Evolutionary conservation across 257 asterid species (phyloP).

Genomic region (Solanum habrochaites): DNA sequence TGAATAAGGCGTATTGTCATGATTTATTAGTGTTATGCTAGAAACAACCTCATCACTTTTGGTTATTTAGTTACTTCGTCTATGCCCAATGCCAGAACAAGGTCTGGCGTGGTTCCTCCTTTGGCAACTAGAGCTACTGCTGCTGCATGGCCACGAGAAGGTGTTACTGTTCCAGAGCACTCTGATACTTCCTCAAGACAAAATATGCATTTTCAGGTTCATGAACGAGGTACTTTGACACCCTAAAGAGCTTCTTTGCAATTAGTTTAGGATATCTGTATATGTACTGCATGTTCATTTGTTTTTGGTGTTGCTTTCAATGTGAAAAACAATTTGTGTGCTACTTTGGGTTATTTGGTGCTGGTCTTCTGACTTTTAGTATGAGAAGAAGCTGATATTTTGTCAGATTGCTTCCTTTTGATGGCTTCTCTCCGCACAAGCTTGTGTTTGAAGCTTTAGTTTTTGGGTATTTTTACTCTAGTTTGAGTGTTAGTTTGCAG

Average conservation of each 20-base stretch:
- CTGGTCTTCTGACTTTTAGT: background rate
- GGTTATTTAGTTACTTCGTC: background rate
- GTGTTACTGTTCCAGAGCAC: constrained; percentile 22
- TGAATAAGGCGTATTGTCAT: background rate
- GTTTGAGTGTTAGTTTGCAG: background rate
- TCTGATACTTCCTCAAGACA: constrained; percentile 14
- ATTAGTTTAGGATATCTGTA: background rate
- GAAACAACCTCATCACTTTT: background rate
- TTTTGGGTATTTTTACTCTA: background rate
- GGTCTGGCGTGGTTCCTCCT: constrained; percentile 47
- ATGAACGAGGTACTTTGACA: constrained; percentile 29
- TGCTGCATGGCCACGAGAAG: constrained; percentile 77
- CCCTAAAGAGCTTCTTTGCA: background rate
- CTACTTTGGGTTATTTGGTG: background rate
- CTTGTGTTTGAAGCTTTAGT: background rate
- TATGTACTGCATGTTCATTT: background rate
- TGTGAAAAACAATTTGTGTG: background rate
- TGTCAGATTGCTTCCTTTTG: background rate
- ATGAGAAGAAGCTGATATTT: background rate
- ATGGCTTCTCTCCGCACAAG: background rate
- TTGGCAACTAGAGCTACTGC: constrained; percentile 58
- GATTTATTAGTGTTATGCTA: background rate
- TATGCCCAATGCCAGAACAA: constrained; percentile 33
- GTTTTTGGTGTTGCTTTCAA: background rate
- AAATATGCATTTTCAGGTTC: constrained; percentile 20